phyloP scores from a whole-genome alignment of 2,329 filamentous ascomycete species.

The Trichothecium roseum region DNA sequence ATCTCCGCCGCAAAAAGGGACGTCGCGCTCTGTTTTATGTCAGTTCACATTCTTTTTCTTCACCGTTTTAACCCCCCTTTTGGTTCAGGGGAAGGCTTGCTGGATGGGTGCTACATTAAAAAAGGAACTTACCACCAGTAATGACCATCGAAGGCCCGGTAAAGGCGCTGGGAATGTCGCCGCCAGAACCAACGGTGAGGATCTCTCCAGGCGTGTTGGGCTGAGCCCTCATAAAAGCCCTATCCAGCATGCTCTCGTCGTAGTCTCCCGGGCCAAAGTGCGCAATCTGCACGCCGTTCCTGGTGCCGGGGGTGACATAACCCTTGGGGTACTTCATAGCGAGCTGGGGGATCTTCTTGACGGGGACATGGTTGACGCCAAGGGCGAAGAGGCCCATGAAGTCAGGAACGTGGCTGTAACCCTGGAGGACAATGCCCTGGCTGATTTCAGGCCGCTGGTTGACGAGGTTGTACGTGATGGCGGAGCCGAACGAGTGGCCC shows the following conservation, averaged over 20 bases:
- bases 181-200: conserved; percentile 38
- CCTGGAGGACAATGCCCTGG: conserved; percentile 50
- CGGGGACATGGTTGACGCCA: conserved; percentile 35
- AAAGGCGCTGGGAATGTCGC: conserved; percentile 25
- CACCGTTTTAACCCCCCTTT: too few relatives aligned
- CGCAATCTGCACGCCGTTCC: conserved; percentile 38
- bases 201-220: conserved; percentile 49
- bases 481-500: conserved; percentile 54
- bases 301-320: conserved; percentile 39
- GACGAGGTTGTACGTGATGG: conserved; percentile 45
- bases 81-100: not conserved
- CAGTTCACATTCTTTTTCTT: not conserved
- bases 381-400: conserved; percentile 33
- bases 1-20: conserved; percentile 53
- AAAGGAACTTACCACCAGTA: conserved; percentile 36
- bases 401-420: conserved; percentile 38
- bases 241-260: conserved; percentile 39
- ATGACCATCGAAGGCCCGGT: conserved; percentile 47
- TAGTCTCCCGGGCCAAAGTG: conserved; percentile 44
- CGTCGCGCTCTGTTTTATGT: conserved; percentile 26
- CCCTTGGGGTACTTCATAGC: conserved; percentile 29
- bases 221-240: conserved; percentile 36
- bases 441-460: conserved; percentile 39
- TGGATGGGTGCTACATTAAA: too few relatives aligned
- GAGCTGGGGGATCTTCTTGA: conserved; percentile 19